Conservation (phyloP, 768 basidiomycete species). For the Lactifluus volemus region DNA sequence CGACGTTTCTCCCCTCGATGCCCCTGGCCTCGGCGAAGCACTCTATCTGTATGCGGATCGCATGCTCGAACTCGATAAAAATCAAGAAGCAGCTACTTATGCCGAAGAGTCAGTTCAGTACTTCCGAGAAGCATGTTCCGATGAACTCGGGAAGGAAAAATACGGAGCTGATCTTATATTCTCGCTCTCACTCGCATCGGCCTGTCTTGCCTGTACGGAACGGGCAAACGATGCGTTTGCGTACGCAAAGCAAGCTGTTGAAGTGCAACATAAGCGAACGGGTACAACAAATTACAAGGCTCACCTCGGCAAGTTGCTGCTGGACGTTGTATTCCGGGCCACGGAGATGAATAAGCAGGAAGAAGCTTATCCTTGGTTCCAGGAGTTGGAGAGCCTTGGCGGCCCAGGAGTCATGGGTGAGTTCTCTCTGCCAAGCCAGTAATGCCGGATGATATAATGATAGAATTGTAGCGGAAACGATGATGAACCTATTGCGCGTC, state of each 20-base stretch:
- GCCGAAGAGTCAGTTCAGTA: slow-evolving; percentile 9
- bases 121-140: slow-evolving; percentile 1
- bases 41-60: slow-evolving; percentile 3
- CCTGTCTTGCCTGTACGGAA: slow-evolving; percentile 10
- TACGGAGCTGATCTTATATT: slow-evolving; percentile 4
- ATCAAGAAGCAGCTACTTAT: slow-evolving; percentile 3
- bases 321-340: slow-evolving; percentile 1
- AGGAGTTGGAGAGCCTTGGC: not conserved
- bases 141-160: not conserved
- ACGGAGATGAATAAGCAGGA: not conserved
- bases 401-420: not conserved
- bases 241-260: slow-evolving; percentile 11
- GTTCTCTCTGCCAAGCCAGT: not conserved
- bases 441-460: not conserved
- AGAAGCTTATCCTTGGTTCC: not conserved
- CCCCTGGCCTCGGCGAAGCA: slow-evolving; percentile 5
- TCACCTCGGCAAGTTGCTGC: not conserved
- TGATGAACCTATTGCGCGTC: not conserved
- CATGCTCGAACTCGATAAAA: slow-evolving; percentile 7
- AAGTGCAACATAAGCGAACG: slow-evolving; percentile 1
- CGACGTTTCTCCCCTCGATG: not conserved
- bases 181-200: slow-evolving; percentile 8
- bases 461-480: not conserved
- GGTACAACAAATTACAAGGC: not conserved
- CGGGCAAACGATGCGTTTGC: not conserved